A percentile compares a stretch with the other conserved stretches of the same genome.
These are phyloP conservation scores for Talaromyces liani DNA, from an alignment of 495 filamentous ascomycete species.

Conservation along the genomic window DNA sequence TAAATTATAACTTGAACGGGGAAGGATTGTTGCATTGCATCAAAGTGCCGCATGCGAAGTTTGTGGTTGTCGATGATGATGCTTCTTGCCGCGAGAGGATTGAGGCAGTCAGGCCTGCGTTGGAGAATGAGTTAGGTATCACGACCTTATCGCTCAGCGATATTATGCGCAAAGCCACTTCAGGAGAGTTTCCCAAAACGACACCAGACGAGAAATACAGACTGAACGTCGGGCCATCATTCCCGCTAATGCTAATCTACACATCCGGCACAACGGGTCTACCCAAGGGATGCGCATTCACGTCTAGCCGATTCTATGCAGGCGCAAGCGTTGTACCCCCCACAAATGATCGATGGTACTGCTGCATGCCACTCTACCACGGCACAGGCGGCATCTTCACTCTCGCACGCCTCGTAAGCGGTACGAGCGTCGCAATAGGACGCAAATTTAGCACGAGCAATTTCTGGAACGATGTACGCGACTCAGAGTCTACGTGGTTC, in stretches of 20 bases:
- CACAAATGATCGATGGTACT: constrained; percentile 57
- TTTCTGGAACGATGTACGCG: constrained; percentile 72
- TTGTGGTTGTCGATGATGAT: constrained; percentile 63
- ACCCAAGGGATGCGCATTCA: constrained; percentile 54
- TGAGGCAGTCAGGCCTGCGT: constrained; percentile 37
- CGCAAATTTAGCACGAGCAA: constrained; percentile 60
- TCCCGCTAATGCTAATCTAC: constrained; percentile 57
- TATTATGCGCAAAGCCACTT: constrained; percentile 39
- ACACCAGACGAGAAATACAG: constrained; percentile 44
- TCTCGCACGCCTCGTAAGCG: constrained; percentile 46
- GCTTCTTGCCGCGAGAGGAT: constrained; percentile 44
- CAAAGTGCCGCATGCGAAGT: constrained; percentile 47
- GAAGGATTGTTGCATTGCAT: constrained; percentile 66
- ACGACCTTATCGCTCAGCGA: constrained; percentile 9
- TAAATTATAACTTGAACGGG: constrained; percentile 64
- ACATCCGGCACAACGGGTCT: constrained; percentile 65
- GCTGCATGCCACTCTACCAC: constrained; percentile 78
- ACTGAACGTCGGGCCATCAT: constrained; percentile 34
- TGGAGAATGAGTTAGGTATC: constrained; percentile 42
- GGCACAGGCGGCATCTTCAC: constrained; percentile 58
- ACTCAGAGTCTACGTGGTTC: constrained; percentile 60
- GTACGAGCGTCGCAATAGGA: constrained; percentile 58
- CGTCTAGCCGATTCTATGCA: constrained; percentile 29
- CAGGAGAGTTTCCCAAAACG: constrained; percentile 29
- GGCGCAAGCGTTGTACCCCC: constrained; percentile 27